Percentiles rank a stretch among this genome's conserved stretches.
phyloP scores from a whole-genome alignment of 2,329 filamentous ascomycete species.

The Dichotomopilus funicola region DNA sequence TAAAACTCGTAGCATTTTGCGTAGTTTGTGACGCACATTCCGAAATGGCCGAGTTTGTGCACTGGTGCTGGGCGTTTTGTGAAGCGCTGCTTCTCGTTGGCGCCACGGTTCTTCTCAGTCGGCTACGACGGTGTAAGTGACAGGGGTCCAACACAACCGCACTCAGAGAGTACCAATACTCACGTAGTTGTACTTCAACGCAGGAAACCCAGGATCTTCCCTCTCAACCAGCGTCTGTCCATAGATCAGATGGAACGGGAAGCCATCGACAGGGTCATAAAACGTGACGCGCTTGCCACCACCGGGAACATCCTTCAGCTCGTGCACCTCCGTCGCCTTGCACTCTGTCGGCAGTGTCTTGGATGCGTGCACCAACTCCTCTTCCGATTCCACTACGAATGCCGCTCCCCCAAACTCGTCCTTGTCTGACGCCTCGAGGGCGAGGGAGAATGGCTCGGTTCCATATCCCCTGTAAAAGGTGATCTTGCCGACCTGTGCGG shows the following conservation, averaged over 20 bases:
- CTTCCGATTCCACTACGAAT: conserved; percentile 50
- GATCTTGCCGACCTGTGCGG: conserved; percentile 33
- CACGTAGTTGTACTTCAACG: conserved; percentile 44
- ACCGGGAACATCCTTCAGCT: conserved; percentile 45
- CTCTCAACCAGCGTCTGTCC: conserved; percentile 41
- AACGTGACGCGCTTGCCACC: conserved; percentile 49
- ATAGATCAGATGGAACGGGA: conserved; percentile 51
- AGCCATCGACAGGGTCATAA: conserved; percentile 48
- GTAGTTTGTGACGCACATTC: conserved; percentile 47
- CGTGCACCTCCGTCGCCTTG: conserved; percentile 41
- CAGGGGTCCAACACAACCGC: not conserved
- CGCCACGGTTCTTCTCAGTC: conserved; percentile 44
- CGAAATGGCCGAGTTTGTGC: conserved; percentile 51
- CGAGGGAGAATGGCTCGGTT: conserved; percentile 52
- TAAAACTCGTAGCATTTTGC: conserved; percentile 45
- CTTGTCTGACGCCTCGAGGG: conserved; percentile 41
- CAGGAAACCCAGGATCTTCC: conserved; percentile 36
- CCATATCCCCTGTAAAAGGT: conserved; percentile 59
- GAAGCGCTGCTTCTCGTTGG: conserved; percentile 47
- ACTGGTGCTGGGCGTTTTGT: conserved; percentile 34
- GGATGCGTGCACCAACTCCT: conserved; percentile 47
- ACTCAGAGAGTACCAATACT: conserved; percentile 21
- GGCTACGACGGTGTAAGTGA: conserved; percentile 30
- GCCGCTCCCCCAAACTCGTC: conserved; percentile 50
- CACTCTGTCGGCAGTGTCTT: conserved; percentile 42